Base-by-base conservation (phyloP, 164 flowering plant genomes). In the Annona squamosa region DNA sequence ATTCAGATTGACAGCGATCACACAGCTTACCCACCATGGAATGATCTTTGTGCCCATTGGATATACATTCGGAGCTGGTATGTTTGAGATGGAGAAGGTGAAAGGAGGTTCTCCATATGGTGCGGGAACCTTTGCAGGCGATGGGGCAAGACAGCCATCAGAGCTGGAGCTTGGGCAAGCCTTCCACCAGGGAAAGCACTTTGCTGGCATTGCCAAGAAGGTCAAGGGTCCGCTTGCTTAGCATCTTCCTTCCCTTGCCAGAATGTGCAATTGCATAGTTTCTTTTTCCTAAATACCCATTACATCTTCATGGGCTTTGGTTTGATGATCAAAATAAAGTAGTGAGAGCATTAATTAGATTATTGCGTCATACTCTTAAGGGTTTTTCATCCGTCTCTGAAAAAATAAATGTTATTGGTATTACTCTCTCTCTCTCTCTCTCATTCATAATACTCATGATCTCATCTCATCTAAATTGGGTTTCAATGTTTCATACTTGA, bases 31-130 rank as follows among this genome's bases (percentile, higher is more conserved):
- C 78, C 98, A 92, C 79, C 98, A 92, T 78, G 98, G 98, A n/a
- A 85, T 92, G 90, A 82, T 91, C n/a, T 92, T 84, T 80, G 96
- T 92, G 46, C 97, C 97, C 18, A 88, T 92, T 57, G 97, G 97
- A n/a, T 92, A 92, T 83, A 92, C 98, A 62, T 92, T 89, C 78
- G 98, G 98, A 5, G 94, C 96, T 45, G 98, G 96, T 73, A 92
- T 92, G 98, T 92, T 89, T 65, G 94, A 92, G 81, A 85, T 92
- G 93, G 97, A 91, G 75, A 65, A 87, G 48, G 87, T 92, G 77
- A 92, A 91, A 83, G 98, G 98, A 45, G 98, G 98, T 61, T 88
- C 93, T 75, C 98, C 97, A 0, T 92, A 92, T 70, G 97, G 98
- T 48, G 89, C 97, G 0, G 98, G 98, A 73, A 91, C 98, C 67